These are phyloP conservation scores for Lipomyces kockii DNA, from an alignment of 805 yeast genomes.

Conservation along the genomic window DNA sequence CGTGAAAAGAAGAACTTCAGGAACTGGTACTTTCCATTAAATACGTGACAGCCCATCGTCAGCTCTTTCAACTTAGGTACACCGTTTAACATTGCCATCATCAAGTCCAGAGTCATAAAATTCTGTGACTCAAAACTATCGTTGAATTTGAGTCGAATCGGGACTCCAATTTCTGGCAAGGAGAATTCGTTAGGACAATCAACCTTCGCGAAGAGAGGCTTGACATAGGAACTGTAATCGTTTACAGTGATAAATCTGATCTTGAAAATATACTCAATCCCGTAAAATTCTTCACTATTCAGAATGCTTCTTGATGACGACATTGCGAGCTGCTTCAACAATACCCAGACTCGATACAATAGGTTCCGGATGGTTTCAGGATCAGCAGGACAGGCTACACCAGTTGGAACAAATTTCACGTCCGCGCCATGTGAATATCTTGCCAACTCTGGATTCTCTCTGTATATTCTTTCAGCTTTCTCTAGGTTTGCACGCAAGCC, in stretches of 20 bases:
- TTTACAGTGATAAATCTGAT: not conserved
- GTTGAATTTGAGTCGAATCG: not conserved
- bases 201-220: not conserved
- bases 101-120: not conserved
- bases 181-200: not conserved
- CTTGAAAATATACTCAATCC: not conserved
- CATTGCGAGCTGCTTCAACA: constrained; percentile 1
- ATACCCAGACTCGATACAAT: not conserved
- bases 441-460: not conserved
- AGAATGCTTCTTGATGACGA: not conserved
- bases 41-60: not conserved
- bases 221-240: not conserved
- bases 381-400: not conserved
- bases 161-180: not conserved
- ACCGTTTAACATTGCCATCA: not conserved
- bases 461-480: not conserved
- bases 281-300: not conserved
- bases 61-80: not conserved
- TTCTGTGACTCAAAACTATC: not conserved
- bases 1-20: not conserved
- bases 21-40: not conserved
- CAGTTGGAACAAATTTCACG: not conserved
- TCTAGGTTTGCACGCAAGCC: not conserved
- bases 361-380: not conserved
- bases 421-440: not conserved